A percentile compares a stretch with the other conserved stretches of the same genome.
phyloP scores from a whole-genome alignment of 768 basidiomycete species.

The Boletus barrowsii region DNA sequence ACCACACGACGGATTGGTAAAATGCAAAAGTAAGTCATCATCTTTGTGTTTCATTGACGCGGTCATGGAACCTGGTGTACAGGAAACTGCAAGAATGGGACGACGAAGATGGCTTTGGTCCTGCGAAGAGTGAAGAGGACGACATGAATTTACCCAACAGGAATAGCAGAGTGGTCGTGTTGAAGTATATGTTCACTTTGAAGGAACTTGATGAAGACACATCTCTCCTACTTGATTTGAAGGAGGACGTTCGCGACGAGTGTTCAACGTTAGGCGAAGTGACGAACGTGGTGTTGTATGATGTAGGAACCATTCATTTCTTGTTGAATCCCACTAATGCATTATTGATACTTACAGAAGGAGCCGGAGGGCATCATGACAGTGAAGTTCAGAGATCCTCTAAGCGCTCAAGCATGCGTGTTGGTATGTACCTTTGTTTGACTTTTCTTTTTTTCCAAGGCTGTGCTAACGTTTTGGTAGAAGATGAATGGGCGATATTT shows the following conservation, averaged over 20 bases:
- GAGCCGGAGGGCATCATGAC: constrained; percentile 95
- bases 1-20: constrained; percentile 72
- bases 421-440: constrained; percentile 40
- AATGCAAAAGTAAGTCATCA: constrained; percentile 69
- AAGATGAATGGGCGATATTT: constrained; percentile 97
- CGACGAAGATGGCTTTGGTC: constrained; percentile 90
- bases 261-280: constrained; percentile 89
- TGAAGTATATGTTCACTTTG: constrained; percentile 94
- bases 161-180: constrained; percentile 78
- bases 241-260: constrained; percentile 95
- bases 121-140: constrained; percentile 57
- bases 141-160: constrained; percentile 43
- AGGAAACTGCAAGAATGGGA: constrained; percentile 96
- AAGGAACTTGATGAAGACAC: constrained; percentile 84
- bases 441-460: no score
- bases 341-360: constrained; percentile 48
- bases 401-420: constrained; percentile 93
- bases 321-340: constrained; percentile 1
- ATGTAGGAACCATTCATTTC: constrained; percentile 54
- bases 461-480: constrained; percentile 34
- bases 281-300: constrained; percentile 92
- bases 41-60: not conserved
- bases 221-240: constrained; percentile 83
- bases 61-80: not conserved
- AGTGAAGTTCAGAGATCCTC: constrained; percentile 88